These are phyloP conservation scores for Ustilago lituana DNA, from an alignment of 1,284 basidiomycete genomes.

Conservation along the genomic window DNA sequence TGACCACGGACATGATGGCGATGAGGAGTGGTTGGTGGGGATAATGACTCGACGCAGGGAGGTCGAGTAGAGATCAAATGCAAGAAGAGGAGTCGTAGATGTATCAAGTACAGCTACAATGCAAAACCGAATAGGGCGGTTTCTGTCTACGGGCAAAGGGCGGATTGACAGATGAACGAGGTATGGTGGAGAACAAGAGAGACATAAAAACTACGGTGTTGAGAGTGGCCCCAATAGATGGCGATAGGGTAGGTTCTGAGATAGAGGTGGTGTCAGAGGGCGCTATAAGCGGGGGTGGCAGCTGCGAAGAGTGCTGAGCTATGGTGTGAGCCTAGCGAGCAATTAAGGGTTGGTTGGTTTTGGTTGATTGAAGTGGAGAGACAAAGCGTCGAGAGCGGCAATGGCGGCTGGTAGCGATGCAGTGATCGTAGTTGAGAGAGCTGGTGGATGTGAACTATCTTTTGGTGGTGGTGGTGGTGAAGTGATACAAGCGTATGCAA, in stretches of 20 bases:
- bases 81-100: slow-evolving; percentile 12
- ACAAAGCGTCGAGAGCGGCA: slow-evolving; percentile 8
- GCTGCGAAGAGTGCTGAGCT: too few relatives aligned
- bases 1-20: slow-evolving; percentile 76
- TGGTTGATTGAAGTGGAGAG: background rate
- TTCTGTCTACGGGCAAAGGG: slow-evolving; percentile 49
- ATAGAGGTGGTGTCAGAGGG: background rate
- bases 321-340: too few relatives aligned
- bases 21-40: background rate
- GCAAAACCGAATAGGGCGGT: slow-evolving; percentile 45
- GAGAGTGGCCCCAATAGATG: slow-evolving; percentile 14
- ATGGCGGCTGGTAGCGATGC: slow-evolving; percentile 1
- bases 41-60: slow-evolving; percentile 3
- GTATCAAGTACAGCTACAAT: slow-evolving; percentile 49
- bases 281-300: background rate
- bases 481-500: background rate
- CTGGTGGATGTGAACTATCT: background rate
- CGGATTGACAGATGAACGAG: slow-evolving; percentile 49
- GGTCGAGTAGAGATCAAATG: slow-evolving; percentile 11
- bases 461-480: background rate
- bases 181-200: slow-evolving; percentile 45
- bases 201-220: slow-evolving; percentile 49
- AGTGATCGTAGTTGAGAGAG: background rate
- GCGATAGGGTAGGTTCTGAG: slow-evolving; percentile 5
- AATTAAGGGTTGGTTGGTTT: too few relatives aligned